Percentiles rank a stretch among this genome's conserved stretches.
Conservation (phyloP, 2,329 filamentous ascomycete species). For the Biscogniauxia sp. region DNA sequence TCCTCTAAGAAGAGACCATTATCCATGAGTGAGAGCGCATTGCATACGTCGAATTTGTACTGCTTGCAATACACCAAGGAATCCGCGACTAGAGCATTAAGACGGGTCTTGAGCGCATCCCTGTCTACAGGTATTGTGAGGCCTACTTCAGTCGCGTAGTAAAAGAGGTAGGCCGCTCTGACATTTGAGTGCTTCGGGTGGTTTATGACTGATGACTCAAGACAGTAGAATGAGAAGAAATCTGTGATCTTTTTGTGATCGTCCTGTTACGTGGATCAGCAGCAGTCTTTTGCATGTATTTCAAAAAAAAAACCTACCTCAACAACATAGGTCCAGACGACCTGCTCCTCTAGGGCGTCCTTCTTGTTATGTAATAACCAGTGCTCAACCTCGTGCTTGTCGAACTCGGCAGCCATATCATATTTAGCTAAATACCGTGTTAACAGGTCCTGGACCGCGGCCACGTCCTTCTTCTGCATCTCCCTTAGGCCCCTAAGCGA, state of each 20-base stretch:
- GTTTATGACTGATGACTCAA: slow-evolving; percentile 89
- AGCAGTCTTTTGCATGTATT: slow-evolving; percentile 4
- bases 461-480: slow-evolving; percentile 77
- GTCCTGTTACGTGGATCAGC: slow-evolving; percentile 37
- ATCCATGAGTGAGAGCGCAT: slow-evolving; percentile 88
- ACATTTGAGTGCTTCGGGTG: slow-evolving; percentile 75
- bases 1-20: slow-evolving; percentile 91
- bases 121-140: slow-evolving; percentile 57
- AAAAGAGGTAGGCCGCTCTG: slow-evolving; percentile 92
- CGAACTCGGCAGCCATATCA: slow-evolving; percentile 81
- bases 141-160: slow-evolving; percentile 85
- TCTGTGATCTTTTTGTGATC: slow-evolving; percentile 82
- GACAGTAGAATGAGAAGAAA: slow-evolving; percentile 94
- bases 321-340: slow-evolving; percentile 92
- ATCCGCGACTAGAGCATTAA: slow-evolving; percentile 80
- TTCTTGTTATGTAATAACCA: slow-evolving; percentile 76
- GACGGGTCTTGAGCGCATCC: slow-evolving; percentile 67
- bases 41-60: slow-evolving; percentile 89
- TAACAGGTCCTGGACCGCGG: slow-evolving; percentile 71
- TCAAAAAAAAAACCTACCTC: slow-evolving; percentile 53
- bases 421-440: slow-evolving; percentile 76
- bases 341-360: slow-evolving; percentile 64
- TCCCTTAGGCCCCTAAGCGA: slow-evolving; percentile 71
- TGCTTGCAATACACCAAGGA: slow-evolving; percentile 85
- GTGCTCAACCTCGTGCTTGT: slow-evolving; percentile 77